Conservation (phyloP, 768 basidiomycete genomes). For the Psilocybe cyanescens region DNA sequence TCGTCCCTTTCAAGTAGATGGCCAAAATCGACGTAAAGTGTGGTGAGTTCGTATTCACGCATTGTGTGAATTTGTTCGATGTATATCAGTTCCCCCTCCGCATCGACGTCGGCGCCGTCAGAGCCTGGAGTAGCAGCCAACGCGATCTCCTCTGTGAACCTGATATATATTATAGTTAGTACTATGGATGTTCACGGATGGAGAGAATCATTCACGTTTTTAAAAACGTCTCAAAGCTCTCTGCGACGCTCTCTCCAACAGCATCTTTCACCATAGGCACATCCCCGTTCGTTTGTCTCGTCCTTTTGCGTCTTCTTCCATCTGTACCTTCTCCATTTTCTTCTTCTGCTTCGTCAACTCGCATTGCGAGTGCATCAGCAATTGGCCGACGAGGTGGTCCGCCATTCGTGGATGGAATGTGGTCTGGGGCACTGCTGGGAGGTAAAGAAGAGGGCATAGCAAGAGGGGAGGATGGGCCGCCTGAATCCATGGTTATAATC, state of each 20-base stretch:
- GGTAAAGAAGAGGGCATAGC: conserved; percentile 55
- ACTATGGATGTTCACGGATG: conserved; percentile 6
- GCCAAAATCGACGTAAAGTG: conserved; percentile 94
- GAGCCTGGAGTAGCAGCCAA: conserved; percentile 82
- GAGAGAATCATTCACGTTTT: conserved; percentile 67
- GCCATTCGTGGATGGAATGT: conserved; percentile 33
- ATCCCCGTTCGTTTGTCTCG: conserved; percentile 60
- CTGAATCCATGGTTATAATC: conserved; percentile 52
- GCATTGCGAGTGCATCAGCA: conserved; percentile 58
- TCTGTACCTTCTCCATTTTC: conserved; percentile 39
- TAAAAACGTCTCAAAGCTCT: conserved; percentile 90
- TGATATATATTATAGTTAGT: conserved; percentile 32
- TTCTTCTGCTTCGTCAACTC: conserved; percentile 56
- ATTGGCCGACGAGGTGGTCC: conserved; percentile 45
- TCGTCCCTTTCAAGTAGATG: conserved; percentile 92
- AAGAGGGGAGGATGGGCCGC: conserved; percentile 56
- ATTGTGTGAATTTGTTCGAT: conserved; percentile 94
- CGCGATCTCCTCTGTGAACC: conserved; percentile 83
- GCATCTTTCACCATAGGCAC: conserved; percentile 90
- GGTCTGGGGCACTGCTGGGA: conserved; percentile 51
- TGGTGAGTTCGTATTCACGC: conserved; percentile 93
- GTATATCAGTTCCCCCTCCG: conserved; percentile 76
- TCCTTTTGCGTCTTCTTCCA: conserved; percentile 45
- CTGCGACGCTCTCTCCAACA: conserved; percentile 93
- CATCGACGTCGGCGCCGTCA: conserved; percentile 63